Conservation (phyloP, 164 flowering plant species). For the Stephania yunnanensis region DNA sequence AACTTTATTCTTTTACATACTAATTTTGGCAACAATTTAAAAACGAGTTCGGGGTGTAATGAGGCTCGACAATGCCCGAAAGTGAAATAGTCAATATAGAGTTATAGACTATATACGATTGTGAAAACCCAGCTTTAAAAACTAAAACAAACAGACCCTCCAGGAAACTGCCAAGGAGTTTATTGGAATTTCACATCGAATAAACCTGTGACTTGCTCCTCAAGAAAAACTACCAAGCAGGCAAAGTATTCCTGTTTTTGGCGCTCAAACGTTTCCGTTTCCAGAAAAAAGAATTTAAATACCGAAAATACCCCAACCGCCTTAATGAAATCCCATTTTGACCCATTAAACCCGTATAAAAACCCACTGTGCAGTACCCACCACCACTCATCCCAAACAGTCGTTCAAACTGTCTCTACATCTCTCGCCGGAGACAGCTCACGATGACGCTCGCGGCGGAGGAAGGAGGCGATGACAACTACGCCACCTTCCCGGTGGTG, state of each 20-base stretch:
- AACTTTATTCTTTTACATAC: too few relatives aligned
- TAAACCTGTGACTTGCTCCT: background rate
- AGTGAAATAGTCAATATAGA: too few relatives aligned
- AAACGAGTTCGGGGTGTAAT: too few relatives aligned
- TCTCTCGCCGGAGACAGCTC: background rate
- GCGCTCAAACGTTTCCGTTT: background rate
- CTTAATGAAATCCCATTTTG: background rate
- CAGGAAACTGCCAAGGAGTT: background rate
- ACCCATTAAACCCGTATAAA: background rate
- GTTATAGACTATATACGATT: too few relatives aligned
- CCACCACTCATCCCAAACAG: background rate
- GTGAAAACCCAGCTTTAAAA: too few relatives aligned
- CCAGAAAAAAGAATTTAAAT: background rate
- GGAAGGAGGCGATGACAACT: constrained; percentile 14
- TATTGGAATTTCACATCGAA: background rate
- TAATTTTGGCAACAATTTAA: too few relatives aligned
- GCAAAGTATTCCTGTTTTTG: background rate
- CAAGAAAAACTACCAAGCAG: background rate
- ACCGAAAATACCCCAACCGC: background rate
- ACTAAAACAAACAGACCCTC: too few relatives aligned
- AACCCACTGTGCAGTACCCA: background rate
- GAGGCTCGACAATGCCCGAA: too few relatives aligned
- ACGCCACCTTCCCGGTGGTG: constrained; percentile 34
- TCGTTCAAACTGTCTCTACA: background rate
- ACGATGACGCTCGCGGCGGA: background rate